Conservation (phyloP, 768 basidiomycete genomes). For the Termitomyces heimii region DNA sequence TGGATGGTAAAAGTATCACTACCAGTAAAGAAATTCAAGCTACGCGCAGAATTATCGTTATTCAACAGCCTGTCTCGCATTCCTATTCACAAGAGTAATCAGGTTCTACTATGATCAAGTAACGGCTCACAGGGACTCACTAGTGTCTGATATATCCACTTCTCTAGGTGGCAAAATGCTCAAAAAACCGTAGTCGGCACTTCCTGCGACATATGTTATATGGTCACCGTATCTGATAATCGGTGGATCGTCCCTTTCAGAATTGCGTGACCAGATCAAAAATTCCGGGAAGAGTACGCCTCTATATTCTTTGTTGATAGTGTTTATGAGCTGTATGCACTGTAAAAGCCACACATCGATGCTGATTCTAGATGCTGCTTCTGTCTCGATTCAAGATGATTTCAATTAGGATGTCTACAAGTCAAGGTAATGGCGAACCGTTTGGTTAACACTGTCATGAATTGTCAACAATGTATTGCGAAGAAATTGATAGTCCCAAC, state of each 20-base stretch:
- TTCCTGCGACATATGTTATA: not conserved
- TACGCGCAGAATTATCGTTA: not conserved
- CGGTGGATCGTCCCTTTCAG: not conserved
- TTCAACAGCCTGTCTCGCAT: not conserved
- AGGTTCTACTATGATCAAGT: not conserved
- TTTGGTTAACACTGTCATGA: not conserved
- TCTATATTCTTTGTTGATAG: not conserved
- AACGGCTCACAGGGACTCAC: not conserved
- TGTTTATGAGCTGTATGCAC: not conserved
- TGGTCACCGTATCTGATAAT: not conserved
- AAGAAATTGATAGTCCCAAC: not conserved
- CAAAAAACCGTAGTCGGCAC: not conserved
- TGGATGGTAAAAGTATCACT: not conserved
- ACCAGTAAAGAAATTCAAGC: not conserved
- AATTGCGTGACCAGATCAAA: not conserved
- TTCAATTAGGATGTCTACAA: not conserved
- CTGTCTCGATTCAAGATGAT: not conserved
- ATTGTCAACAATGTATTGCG: not conserved
- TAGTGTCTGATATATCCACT: fast-evolving
- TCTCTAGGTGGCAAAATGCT: not conserved
- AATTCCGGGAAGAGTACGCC: not conserved
- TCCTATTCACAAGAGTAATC: not conserved
- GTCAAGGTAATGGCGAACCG: not conserved
- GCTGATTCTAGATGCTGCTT: not conserved
- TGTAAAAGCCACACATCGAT: not conserved